Percentiles rank a stretch among this genome's conserved stretches.
Conservation (phyloP, 1,139 yeast species). For the Zhuliangozyma blackwelliae region DNA sequence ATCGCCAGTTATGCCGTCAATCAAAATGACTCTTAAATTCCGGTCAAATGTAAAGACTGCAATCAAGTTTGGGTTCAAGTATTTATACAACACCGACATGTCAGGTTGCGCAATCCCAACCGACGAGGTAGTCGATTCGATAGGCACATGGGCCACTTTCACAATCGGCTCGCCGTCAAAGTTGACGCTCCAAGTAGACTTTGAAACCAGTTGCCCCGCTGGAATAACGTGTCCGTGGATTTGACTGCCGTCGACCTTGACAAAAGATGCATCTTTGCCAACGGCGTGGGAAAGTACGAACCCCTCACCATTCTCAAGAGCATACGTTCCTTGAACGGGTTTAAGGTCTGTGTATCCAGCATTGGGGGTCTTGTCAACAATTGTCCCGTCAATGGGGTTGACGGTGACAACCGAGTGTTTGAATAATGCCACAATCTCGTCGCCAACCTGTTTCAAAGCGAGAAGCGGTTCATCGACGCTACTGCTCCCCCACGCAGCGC, state of each 20-base stretch:
- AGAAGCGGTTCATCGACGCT: slow-evolving; percentile 7
- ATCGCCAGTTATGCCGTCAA: slow-evolving; percentile 72
- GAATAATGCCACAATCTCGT: slow-evolving; percentile 19
- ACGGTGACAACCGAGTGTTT: slow-evolving; percentile 15
- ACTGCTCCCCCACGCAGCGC: slow-evolving; percentile 21
- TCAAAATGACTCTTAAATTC: slow-evolving; percentile 18
- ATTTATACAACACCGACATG: slow-evolving; percentile 78
- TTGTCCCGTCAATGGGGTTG: slow-evolving; percentile 23
- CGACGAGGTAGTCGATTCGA: slow-evolving; percentile 50
- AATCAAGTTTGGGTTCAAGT: slow-evolving; percentile 66
- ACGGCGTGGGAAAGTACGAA: not conserved
- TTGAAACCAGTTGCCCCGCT: slow-evolving; percentile 7
- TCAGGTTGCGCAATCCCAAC: slow-evolving; percentile 69
- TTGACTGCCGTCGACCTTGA: slow-evolving; percentile 10
- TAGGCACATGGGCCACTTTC: slow-evolving; percentile 23
- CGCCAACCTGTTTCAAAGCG: slow-evolving; percentile 10
- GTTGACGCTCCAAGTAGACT: slow-evolving; percentile 28
- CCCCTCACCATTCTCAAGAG: slow-evolving; percentile 6
- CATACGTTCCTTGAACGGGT: slow-evolving; percentile 5
- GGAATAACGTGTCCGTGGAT: slow-evolving; percentile 23
- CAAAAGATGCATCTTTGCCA: slow-evolving; percentile 11
- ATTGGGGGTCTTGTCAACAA: slow-evolving; percentile 4
- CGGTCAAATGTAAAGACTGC: slow-evolving; percentile 46
- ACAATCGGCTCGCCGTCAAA: slow-evolving; percentile 17
- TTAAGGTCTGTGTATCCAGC: slow-evolving; percentile 4